These are phyloP conservation scores for Suillus bovinus DNA, from an alignment of 768 basidiomycete species.

Conservation along the genomic window DNA sequence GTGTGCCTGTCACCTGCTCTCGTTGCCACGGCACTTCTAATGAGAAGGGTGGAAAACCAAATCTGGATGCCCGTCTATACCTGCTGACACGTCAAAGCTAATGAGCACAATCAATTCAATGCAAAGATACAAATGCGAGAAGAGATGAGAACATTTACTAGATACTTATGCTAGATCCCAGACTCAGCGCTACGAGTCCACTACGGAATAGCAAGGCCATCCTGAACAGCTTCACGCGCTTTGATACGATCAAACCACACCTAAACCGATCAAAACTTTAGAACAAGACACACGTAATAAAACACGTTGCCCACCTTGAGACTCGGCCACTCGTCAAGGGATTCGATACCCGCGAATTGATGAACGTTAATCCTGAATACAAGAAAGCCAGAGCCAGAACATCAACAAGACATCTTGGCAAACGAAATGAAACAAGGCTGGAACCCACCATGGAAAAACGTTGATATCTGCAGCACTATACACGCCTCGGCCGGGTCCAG, in stretches of 20 bases:
- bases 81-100: background rate
- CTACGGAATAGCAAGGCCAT: background rate
- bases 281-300: background rate
- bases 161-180: background rate
- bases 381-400: background rate
- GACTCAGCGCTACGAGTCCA: background rate
- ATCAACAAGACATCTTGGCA: background rate
- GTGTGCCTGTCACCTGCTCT: background rate
- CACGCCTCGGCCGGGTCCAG: slow-evolving; percentile 32
- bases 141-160: background rate
- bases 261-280: background rate
- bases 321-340: slow-evolving; percentile 39
- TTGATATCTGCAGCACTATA: slow-evolving; percentile 46
- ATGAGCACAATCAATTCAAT: background rate
- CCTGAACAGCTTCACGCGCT: background rate
- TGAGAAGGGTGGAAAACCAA: background rate
- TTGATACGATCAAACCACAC: background rate
- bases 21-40: background rate
- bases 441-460: slow-evolving; percentile 20
- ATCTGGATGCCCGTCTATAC: background rate
- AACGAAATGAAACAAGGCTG: slow-evolving; percentile 7
- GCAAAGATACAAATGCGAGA: background rate
- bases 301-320: slow-evolving; percentile 28
- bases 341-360: slow-evolving; percentile 34
- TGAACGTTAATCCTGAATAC: slow-evolving; percentile 35